Conservation (phyloP, 345 rosid species). For the Citrus inodora region DNA sequence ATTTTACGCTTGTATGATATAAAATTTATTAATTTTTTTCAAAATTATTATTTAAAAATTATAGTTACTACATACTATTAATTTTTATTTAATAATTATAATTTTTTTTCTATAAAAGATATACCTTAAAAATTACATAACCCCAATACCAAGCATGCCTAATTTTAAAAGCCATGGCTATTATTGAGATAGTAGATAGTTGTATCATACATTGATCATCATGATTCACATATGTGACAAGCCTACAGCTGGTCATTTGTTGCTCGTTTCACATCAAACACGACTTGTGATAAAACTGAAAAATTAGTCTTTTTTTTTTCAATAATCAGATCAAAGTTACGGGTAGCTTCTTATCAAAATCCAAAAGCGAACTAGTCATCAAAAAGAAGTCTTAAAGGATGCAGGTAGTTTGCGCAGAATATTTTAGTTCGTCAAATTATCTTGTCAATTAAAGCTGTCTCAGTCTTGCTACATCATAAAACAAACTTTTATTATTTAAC, state of each 20-base stretch:
- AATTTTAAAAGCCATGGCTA: too few species aligned
- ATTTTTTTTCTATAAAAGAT: too few species aligned
- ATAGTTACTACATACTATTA: too few species aligned
- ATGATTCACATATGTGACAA: not conserved
- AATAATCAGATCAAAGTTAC: not conserved
- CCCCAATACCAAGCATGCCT: fast-evolving
- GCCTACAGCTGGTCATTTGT: not conserved
- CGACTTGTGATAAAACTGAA: not conserved
- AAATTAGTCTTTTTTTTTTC: not conserved
- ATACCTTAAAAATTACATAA: too few species aligned
- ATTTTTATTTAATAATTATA: too few species aligned
- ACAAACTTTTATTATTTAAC: not conserved
- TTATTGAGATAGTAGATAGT: not conserved
- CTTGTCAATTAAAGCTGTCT: not conserved
- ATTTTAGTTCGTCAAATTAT: not conserved
- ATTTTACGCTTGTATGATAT: too few species aligned
- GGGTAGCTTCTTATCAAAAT: not conserved
- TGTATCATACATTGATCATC: not conserved
- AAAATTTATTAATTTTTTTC: too few species aligned
- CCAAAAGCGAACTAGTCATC: not conserved
- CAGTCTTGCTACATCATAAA: not conserved
- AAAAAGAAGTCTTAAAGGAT: slow-evolving; percentile 4
- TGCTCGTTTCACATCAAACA: not conserved
- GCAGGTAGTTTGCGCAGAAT: not conserved
- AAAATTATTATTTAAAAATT: too few species aligned